phyloP scores from a whole-genome alignment of 129 eudicot genomes.

The Helichrysum umbraculigerum region DNA sequence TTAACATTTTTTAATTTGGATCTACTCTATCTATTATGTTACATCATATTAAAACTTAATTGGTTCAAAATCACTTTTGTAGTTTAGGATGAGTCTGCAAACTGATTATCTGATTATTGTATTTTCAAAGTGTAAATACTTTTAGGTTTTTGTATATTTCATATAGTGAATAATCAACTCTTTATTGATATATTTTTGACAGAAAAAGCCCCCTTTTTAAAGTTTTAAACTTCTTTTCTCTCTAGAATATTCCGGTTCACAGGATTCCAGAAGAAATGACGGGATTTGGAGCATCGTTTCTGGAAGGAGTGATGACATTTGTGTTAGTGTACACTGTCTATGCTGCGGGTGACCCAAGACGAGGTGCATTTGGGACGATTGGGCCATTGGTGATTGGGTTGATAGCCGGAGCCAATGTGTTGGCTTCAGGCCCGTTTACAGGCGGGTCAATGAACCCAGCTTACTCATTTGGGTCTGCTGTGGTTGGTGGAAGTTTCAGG shows the following conservation, averaged over 20 bases:
- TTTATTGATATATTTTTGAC: neutral
- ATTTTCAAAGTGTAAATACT: neutral
- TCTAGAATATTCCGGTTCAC: constrained; percentile 59
- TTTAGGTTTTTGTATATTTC: neutral
- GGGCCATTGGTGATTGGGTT: constrained; percentile 80
- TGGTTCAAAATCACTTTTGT: neutral
- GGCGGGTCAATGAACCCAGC: constrained; percentile 99
- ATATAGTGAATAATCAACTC: neutral
- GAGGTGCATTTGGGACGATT: constrained; percentile 51
- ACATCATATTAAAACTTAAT: neutral
- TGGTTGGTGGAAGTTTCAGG: constrained; percentile 70
- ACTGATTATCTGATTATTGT: neutral
- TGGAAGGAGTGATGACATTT: constrained; percentile 88
- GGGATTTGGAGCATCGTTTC: constrained; percentile 88
- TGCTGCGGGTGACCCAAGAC: constrained; percentile 71
- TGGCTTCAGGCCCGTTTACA: constrained; percentile 86
- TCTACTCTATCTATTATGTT: neutral
- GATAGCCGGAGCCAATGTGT: constrained; percentile 73
- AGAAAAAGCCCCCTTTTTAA: neutral
- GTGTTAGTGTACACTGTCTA: constrained; percentile 73
- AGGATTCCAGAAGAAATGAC: constrained; percentile 76
- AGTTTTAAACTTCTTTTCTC: neutral
- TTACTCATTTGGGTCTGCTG: constrained; percentile 68
- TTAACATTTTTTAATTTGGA: neutral
- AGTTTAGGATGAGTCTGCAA: neutral